Evolutionary conservation across 2,329 filamentous ascomycete species (phyloP), one percentile per base, ranked within the genome.

Genomic region (Bretziella fagacearum): DNA sequence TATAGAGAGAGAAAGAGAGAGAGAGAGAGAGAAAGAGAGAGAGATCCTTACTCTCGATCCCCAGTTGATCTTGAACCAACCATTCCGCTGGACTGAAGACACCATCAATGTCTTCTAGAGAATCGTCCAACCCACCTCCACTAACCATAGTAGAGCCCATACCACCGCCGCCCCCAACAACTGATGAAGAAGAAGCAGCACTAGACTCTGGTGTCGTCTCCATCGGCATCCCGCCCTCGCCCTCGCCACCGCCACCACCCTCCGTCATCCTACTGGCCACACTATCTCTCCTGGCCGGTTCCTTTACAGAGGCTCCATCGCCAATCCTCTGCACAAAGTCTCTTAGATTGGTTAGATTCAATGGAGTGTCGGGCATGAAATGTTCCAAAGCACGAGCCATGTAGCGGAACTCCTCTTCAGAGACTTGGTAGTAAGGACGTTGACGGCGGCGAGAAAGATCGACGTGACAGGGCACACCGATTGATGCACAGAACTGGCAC

Each of bases 341-440:
- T 3, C 52, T 51, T 40, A 58, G 51, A 2, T 48, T 54, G 5
- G 54, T 50, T 11, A 58, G 52, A 37, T 55, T 55, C 17, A 58
- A 51, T 13, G 55, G 52, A 10, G 52, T 52, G 15, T 55, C 52
- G 6, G 56, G 56, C 15, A 58, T 32, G 33, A 58, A 57, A 44
- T 57, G 54, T 49, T 56, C 55, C 3, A 58, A 44, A 4, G 54
- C 55, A 45, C 54, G 52, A 33, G 55, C 55, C 56, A 57, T 57
- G 36, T 56, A 57, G 11, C 56, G 54, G 37, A 56, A 57, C 46
- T 57, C 55, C 36, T 58, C 55, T 41, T 57, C 56, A 0, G 56
- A 58, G 23, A 58, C 56, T 39, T 57, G 56, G 37, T 58, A 58
- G 46, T 58, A 58, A 1, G 56, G 56, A 6, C 56, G 52, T 50